phyloP scores from a whole-genome alignment of 2,329 filamentous ascomycete genomes.

The Cryphonectria carpinicola region DNA sequence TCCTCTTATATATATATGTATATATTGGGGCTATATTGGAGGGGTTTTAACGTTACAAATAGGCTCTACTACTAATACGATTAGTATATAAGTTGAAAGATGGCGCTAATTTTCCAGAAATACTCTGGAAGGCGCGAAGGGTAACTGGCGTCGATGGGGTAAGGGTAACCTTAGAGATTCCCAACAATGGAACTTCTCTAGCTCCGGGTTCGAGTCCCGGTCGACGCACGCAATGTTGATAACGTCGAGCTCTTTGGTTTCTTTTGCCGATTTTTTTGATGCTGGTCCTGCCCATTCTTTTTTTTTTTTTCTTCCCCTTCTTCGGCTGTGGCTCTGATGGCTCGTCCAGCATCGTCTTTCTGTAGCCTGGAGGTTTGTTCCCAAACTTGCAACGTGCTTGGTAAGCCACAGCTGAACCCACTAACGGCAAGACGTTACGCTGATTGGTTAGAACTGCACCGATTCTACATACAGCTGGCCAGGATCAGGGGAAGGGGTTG shows the following conservation, averaged over 20 bases:
- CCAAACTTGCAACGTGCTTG: neutral
- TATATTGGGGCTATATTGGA: neutral
- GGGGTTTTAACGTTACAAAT: neutral
- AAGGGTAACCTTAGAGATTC: conserved; percentile 19
- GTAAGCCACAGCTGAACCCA: neutral
- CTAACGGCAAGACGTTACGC: neutral
- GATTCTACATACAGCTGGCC: neutral
- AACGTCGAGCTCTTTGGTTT: neutral
- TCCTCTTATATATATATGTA: too few relatives aligned
- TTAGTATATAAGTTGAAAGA: neutral
- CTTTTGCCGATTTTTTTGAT: neutral
- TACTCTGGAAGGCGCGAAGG: neutral
- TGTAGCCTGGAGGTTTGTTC: neutral
- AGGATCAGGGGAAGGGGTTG: neutral
- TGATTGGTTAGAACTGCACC: neutral
- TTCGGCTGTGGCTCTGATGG: neutral
- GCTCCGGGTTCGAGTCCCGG: conserved; percentile 16
- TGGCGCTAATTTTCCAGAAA: neutral
- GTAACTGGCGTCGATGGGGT: conserved; percentile 9
- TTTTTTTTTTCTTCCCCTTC: too few relatives aligned
- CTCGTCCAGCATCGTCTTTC: neutral
- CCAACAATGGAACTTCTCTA: conserved; percentile 14
- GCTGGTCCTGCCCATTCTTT: neutral
- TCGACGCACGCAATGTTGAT: neutral
- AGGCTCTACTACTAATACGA: neutral